Evolutionary conservation across 2,329 filamentous ascomycete species (phyloP).

Genomic region (Cladosporium phlei): DNA sequence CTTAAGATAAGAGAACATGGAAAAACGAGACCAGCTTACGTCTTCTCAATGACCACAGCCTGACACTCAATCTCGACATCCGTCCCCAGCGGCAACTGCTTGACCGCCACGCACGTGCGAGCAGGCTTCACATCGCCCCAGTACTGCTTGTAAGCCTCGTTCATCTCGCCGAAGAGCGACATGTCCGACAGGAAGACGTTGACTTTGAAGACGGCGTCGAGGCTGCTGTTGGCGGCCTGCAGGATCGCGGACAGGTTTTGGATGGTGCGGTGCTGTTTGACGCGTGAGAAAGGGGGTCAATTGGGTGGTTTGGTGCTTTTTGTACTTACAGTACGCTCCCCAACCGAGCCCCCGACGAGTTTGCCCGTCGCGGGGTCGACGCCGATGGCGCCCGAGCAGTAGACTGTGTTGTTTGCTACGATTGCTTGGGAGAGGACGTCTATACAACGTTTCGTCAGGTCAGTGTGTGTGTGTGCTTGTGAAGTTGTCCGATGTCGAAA

Average conservation of each 20-base stretch:
- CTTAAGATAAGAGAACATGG: too few species aligned
- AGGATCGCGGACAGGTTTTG: conserved; percentile 57
- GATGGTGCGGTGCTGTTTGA: conserved; percentile 49
- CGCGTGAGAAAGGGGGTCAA: background rate
- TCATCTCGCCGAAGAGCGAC: conserved; percentile 58
- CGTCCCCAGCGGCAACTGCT: conserved; percentile 47
- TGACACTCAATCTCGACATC: conserved; percentile 54
- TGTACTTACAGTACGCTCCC: conserved; percentile 22
- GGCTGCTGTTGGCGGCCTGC: conserved; percentile 54
- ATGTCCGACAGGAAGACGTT: conserved; percentile 64
- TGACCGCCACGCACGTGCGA: conserved; percentile 47
- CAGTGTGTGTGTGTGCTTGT: conserved; percentile 12
- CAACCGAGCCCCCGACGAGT: conserved; percentile 18
- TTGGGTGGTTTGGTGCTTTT: background rate
- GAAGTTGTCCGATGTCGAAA: background rate
- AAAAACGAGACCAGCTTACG: conserved; percentile 19
- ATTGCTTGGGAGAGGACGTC: conserved; percentile 28
- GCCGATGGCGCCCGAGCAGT: conserved; percentile 62
- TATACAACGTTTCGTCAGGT: too few species aligned
- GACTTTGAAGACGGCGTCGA: conserved; percentile 61
- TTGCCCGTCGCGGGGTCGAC: conserved; percentile 51
- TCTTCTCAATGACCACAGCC: conserved; percentile 35
- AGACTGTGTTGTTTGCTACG: conserved; percentile 59
- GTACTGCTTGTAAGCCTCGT: conserved; percentile 46
- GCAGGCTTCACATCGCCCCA: conserved; percentile 32